Evolutionary conservation across 2,329 filamentous ascomycete species (phyloP).

Genomic region (Escovopsis sp.): DNA sequence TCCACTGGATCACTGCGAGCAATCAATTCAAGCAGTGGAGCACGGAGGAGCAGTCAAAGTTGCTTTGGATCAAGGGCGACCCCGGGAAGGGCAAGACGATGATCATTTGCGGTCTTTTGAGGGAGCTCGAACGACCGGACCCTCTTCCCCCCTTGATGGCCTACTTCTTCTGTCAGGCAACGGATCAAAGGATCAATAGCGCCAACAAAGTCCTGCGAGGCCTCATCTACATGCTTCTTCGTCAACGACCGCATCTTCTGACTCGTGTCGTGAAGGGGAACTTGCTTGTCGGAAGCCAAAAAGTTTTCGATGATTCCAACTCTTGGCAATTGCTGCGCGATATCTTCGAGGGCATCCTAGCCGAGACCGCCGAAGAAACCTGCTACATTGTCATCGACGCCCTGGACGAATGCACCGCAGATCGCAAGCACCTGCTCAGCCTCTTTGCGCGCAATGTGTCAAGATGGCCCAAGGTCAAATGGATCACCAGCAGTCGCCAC

Average conservation of each 20-base stretch:
- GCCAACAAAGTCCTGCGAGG: constrained; percentile 25
- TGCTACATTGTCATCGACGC: constrained; percentile 21
- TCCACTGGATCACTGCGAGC: constrained; percentile 18
- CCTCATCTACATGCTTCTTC: constrained; percentile 24
- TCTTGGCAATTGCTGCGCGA: constrained; percentile 19
- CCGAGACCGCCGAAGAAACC: constrained; percentile 14
- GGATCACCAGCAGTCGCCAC: constrained; percentile 4
- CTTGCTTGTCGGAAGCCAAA: constrained; percentile 13
- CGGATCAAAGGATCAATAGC: constrained; percentile 19
- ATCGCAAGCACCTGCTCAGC: constrained; percentile 21
- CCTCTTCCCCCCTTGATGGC: constrained; percentile 4
- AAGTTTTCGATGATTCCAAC: constrained; percentile 24
- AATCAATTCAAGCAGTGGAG: constrained; percentile 9
- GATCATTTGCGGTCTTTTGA: constrained; percentile 22
- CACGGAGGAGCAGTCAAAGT: constrained; percentile 2
- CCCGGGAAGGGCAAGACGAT: constrained; percentile 31
- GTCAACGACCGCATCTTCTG: constrained; percentile 17
- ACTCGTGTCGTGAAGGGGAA: constrained; percentile 20
- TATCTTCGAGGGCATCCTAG: constrained; percentile 24
- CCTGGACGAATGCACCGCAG: constrained; percentile 23
- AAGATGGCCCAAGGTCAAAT: not conserved
- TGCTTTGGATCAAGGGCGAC: constrained; percentile 25
- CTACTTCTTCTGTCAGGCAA: constrained; percentile 3
- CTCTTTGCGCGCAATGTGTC: constrained; percentile 17
- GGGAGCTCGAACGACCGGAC: not conserved